Evolutionary conservation across 2,329 filamentous ascomycete species (phyloP).

Genomic region (Emergomyces africanus): DNA sequence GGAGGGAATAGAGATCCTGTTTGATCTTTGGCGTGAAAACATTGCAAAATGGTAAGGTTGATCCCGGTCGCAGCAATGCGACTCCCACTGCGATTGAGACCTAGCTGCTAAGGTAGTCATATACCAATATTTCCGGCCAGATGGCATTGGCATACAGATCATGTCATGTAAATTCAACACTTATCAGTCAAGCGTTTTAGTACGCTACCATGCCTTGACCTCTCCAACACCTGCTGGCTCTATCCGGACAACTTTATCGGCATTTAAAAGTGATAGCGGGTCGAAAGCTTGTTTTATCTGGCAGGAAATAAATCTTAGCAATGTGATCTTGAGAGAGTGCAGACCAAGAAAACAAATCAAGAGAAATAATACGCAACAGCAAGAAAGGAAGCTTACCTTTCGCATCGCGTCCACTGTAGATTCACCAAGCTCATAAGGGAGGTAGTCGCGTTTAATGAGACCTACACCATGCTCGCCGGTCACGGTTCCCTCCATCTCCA

Average conservation of each 20-base stretch:
- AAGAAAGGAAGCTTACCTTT: constrained; percentile 33
- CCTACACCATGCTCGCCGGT: constrained; percentile 62
- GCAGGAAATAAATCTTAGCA: background rate
- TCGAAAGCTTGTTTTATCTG: constrained; percentile 53
- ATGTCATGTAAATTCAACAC: background rate
- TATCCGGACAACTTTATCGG: constrained; percentile 51
- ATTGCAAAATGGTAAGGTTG: background rate
- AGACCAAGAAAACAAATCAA: background rate
- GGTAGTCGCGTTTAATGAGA: constrained; percentile 54
- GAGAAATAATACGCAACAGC: background rate
- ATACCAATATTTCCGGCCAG: background rate
- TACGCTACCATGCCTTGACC: constrained; percentile 32
- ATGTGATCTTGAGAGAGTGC: background rate
- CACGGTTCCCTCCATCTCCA: constrained; percentile 59
- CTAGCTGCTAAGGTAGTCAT: background rate
- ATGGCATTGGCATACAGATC: background rate
- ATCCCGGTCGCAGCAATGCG: background rate
- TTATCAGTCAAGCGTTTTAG: background rate
- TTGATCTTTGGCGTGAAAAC: background rate
- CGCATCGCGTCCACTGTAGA: constrained; percentile 53
- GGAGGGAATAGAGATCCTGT: background rate
- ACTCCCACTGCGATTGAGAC: background rate
- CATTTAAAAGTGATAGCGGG: constrained; percentile 52
- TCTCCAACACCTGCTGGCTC: constrained; percentile 38
- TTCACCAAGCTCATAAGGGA: constrained; percentile 49